A percentile compares a stretch with the other conserved stretches of the same genome.
Evolutionary conservation across 768 basidiomycete genomes (phyloP).

Genomic region (Leucocoprinus leucothites): DNA sequence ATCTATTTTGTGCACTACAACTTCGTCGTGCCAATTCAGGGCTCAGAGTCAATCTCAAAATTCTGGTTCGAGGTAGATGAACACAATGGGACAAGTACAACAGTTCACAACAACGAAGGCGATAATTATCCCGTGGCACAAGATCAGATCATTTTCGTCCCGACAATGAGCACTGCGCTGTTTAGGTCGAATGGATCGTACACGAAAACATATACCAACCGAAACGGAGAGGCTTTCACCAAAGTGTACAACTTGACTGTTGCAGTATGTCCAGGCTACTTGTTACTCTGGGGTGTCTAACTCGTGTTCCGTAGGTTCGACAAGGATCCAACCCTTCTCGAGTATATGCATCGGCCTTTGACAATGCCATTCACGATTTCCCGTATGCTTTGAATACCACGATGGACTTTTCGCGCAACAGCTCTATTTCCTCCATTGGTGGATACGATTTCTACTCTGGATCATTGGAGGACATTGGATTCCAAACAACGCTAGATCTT

Average conservation of each 20-base stretch:
- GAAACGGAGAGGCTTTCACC: slow-evolving; percentile 20
- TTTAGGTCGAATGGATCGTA: slow-evolving; percentile 21
- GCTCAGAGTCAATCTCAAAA: slow-evolving; percentile 38
- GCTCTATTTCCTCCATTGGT: slow-evolving; percentile 20
- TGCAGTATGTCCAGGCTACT: slow-evolving; percentile 17
- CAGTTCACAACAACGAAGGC: slow-evolving; percentile 40
- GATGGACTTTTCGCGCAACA: slow-evolving; percentile 27
- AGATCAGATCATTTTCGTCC: slow-evolving; percentile 41
- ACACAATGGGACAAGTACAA: slow-evolving; percentile 34
- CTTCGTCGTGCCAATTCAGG: slow-evolving; percentile 39
- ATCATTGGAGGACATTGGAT: slow-evolving; percentile 21
- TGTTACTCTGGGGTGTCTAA: neutral
- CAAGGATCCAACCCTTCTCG: slow-evolving; percentile 26
- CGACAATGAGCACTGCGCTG: slow-evolving; percentile 31
- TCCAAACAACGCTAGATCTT: slow-evolving; percentile 26
- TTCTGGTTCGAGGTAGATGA: slow-evolving; percentile 51
- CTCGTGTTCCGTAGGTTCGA: slow-evolving; percentile 18
- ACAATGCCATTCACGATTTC: slow-evolving; percentile 28
- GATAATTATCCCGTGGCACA: slow-evolving; percentile 37
- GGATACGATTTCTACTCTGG: slow-evolving; percentile 38
- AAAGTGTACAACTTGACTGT: slow-evolving; percentile 22
- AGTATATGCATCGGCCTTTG: slow-evolving; percentile 31
- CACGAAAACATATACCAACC: slow-evolving; percentile 23
- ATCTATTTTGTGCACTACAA: slow-evolving; percentile 38
- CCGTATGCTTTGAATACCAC: slow-evolving; percentile 25